These are phyloP conservation scores for Corynascus novoguineensis DNA, from an alignment of 495 filamentous ascomycete species.

Conservation along the genomic window DNA sequence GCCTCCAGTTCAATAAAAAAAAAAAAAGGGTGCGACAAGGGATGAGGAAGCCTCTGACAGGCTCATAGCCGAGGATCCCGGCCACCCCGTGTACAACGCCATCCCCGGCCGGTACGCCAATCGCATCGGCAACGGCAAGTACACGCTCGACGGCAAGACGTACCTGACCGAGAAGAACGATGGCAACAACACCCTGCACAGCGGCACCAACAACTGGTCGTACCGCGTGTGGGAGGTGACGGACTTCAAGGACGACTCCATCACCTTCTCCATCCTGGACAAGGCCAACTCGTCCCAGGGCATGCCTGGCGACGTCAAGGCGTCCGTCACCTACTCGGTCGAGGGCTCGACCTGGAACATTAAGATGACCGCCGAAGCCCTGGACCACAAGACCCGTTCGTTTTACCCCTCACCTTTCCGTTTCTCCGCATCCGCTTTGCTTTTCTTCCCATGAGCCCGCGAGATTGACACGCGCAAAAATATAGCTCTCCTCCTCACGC, in stretches of 20 bases:
- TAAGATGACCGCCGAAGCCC: slow-evolving; percentile 48
- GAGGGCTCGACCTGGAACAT: slow-evolving; percentile 46
- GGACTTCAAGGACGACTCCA: slow-evolving; percentile 55
- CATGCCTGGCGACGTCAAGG: slow-evolving; percentile 69
- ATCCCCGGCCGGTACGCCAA: slow-evolving; percentile 53
- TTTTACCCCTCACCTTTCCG: background rate
- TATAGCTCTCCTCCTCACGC: slow-evolving; percentile 61
- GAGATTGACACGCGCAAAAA: background rate
- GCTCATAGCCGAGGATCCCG: slow-evolving; percentile 39
- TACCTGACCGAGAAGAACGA: slow-evolving; percentile 50
- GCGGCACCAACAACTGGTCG: slow-evolving; percentile 57
- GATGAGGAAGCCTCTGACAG: background rate
- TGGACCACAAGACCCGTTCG: slow-evolving; percentile 46
- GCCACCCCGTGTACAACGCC: slow-evolving; percentile 48
- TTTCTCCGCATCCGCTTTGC: too few species aligned
- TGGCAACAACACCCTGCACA: slow-evolving; percentile 55
- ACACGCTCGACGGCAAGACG: slow-evolving; percentile 47
- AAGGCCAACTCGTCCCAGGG: slow-evolving; percentile 55
- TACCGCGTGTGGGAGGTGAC: slow-evolving; percentile 49
- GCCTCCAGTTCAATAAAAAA: background rate
- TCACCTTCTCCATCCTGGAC: slow-evolving; percentile 76
- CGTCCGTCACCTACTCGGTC: slow-evolving; percentile 66
- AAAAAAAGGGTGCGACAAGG: too few species aligned
- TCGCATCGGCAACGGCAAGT: slow-evolving; percentile 50
- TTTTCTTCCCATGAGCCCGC: too few species aligned